These are phyloP conservation scores for Coniophora puteana DNA, from an alignment of 1,284 basidiomycete genomes.

Conservation along the genomic window DNA sequence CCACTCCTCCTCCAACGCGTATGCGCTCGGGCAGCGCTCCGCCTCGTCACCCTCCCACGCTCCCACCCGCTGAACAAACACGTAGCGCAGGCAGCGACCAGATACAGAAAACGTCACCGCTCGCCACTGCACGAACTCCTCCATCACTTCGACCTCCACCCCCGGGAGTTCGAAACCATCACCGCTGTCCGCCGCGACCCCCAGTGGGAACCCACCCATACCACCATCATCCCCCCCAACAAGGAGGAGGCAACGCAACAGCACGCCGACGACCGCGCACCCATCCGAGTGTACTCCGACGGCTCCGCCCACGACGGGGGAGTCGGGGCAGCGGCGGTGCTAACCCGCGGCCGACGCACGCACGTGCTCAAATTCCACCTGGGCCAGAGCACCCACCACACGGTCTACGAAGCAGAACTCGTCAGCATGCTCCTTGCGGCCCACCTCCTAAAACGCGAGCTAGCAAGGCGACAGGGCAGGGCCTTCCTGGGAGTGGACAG, in stretches of 20 bases:
- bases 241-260: constrained; percentile 8
- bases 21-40: constrained; percentile 8
- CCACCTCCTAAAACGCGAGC: not conserved
- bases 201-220: constrained; percentile 3
- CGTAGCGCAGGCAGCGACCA: not conserved
- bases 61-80: constrained; percentile 9
- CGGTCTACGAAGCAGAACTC: constrained; percentile 16
- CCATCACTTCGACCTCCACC: constrained; percentile 1
- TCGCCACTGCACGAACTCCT: constrained; percentile 11
- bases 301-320: constrained; percentile 13
- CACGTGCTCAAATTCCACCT: constrained; percentile 4
- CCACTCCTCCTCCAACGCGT: constrained; percentile 9
- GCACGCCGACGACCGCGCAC: constrained; percentile 1
- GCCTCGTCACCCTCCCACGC: constrained; percentile 7
- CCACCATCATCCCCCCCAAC: not conserved
- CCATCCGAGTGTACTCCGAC: constrained; percentile 13
- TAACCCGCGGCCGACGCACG: not conserved
- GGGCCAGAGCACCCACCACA: constrained; percentile 11
- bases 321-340: constrained; percentile 14
- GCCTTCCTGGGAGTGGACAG: constrained; percentile 13
- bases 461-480: not conserved
- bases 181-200: not conserved
- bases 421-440: constrained; percentile 12
- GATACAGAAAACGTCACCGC: not conserved
- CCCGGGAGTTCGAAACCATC: constrained; percentile 8